Base-by-base conservation (phyloP, 1,284 basidiomycete species). In the Leccinum pachyderme region DNA sequence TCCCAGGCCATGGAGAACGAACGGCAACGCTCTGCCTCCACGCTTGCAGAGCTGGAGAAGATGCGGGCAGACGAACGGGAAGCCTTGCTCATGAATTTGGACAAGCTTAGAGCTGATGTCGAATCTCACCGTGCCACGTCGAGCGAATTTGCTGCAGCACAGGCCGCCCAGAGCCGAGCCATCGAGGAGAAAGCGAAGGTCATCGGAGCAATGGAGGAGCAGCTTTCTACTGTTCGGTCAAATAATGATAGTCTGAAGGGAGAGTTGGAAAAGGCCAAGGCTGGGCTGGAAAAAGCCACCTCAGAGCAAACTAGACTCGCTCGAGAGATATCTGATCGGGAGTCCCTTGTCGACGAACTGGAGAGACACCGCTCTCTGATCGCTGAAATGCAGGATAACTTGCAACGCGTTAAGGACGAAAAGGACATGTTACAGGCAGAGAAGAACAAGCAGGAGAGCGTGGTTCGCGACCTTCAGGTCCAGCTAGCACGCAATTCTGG, bases 371-470 rank as follows among this genome's bases (percentile, higher is more conserved):
- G 88, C 39, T 85, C 84, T 15, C 75, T 84, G 46, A 77, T 94
- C 22, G 83, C 83, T 32, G 89, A 91, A 61, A 73, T 87, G 65
- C 91, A 92, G 63, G 81, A 86, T 56, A 86, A 81, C 62, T 73
- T 93, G 25, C 87, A 88, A 66, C 81, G 81, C 52, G 82, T 85
- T 61, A 86, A 87, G 73, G 88, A 91, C 63, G 89, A 93, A 72
- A 89, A 89, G 68, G 91, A 93, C 65, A 78, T 65, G 12, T 76
- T 93, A 22, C 83, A 86, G 56, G 77, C 80, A 11, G 92, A 94
- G 73, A 90, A 86, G 71, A 74, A 60, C 56, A 82, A 79, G 49
- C 85, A 89, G 49, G 91, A 93, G 51, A 69, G 70, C 11, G 66
- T 83, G 27, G 72, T 91, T 55, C 84, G 85, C 39, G 90, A 93